A percentile compares a stretch with the other conserved stretches of the same genome.
Evolutionary conservation across 192 early-diverging fungal species (phyloP).

Genomic region (Linnemannia zychae): DNA sequence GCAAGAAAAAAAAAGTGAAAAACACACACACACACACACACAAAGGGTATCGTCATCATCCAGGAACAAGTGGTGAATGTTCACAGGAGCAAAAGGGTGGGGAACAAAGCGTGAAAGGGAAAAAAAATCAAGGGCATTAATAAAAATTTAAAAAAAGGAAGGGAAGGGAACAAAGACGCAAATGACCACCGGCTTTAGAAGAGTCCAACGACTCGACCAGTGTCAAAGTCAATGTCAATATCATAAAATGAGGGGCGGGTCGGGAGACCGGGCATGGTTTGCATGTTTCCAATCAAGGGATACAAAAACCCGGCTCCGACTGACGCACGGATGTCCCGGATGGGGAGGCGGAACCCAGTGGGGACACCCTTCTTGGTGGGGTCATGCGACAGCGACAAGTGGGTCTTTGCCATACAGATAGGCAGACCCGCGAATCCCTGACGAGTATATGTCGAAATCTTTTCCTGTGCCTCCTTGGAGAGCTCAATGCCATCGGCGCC

Average conservation of each 20-base stretch:
- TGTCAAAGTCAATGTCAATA: slow-evolving; percentile 91
- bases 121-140: not conserved
- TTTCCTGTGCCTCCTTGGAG: slow-evolving; percentile 85
- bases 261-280: slow-evolving; percentile 97
- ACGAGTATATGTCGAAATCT: slow-evolving; percentile 89
- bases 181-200: slow-evolving; percentile 70
- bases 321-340: slow-evolving; percentile 95
- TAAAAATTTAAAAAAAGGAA: not conserved
- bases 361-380: slow-evolving; percentile 94
- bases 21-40: too few species aligned
- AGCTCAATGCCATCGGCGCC: slow-evolving; percentile 93
- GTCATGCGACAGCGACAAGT: slow-evolving; percentile 93
- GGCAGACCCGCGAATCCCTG: slow-evolving; percentile 92
- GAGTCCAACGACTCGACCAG: slow-evolving; percentile 85
- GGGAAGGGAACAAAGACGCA: not conserved
- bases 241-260: slow-evolving; percentile 97
- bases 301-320: slow-evolving; percentile 99
- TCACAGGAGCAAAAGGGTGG: not conserved
- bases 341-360: slow-evolving; percentile 90
- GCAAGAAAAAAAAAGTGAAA: not conserved
- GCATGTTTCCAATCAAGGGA: slow-evolving; percentile 96
- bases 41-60: slow-evolving; percentile 1
- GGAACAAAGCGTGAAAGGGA: not conserved
- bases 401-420: slow-evolving; percentile 99
- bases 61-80: too few species aligned